Conservation (phyloP, 176 grass and related monocot species). For the Cocos nucifera region DNA sequence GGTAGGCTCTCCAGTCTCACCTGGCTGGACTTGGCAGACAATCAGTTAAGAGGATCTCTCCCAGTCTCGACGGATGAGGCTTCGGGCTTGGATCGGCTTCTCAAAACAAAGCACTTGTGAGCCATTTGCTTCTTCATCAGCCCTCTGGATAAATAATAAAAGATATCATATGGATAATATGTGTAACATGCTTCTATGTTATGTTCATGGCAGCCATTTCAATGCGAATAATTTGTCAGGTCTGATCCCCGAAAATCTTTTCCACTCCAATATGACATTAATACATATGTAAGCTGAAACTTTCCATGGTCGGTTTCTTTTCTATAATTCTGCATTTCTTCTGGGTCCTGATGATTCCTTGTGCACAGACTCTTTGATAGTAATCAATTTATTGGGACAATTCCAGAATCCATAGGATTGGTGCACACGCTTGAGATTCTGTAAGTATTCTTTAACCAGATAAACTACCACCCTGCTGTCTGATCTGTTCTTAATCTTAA, state of each 20-base stretch:
- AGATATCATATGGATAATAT: no score
- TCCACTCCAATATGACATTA: constrained; percentile 32
- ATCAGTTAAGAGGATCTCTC: constrained; percentile 31
- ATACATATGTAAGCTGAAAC: constrained; percentile 35
- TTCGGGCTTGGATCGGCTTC: constrained; percentile 35
- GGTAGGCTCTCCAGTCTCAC: constrained; percentile 33
- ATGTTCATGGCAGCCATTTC: constrained; percentile 33
- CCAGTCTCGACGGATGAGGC: constrained; percentile 31
- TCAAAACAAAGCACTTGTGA: constrained; percentile 34
- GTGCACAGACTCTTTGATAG: constrained; percentile 38
- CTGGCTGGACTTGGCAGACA: constrained; percentile 36
- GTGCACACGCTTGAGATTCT: constrained; percentile 21
- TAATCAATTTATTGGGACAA: constrained; percentile 32
- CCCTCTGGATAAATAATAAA: neutral
- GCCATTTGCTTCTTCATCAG: constrained; percentile 1
- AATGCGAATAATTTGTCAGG: constrained; percentile 35
- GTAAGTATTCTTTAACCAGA: constrained; percentile 22
- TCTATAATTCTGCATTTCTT: neutral
- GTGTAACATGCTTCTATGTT: neutral
- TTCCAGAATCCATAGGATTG: constrained; percentile 30
- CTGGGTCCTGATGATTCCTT: constrained; percentile 7
- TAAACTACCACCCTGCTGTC: no score
- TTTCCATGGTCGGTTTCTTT: neutral
- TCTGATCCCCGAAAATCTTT: constrained; percentile 14
- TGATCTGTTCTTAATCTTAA: neutral